Evolutionary conservation across 2,329 filamentous ascomycete genomes (phyloP).

Genomic region (Neopestalotiopsis clavispora): DNA sequence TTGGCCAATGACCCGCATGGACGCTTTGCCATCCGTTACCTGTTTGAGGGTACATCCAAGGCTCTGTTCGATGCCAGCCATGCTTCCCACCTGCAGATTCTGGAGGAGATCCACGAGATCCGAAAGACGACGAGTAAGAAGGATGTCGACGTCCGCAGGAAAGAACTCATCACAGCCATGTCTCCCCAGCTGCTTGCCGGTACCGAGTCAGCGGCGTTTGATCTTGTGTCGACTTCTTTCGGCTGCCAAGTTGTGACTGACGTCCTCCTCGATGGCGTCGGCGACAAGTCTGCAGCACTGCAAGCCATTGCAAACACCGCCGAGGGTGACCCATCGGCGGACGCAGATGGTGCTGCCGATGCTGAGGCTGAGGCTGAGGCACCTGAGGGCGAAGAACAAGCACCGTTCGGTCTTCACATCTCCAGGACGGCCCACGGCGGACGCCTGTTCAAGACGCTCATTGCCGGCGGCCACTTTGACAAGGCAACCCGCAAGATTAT

Average conservation of each 20-base stretch:
- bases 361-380: slow-evolving; percentile 32
- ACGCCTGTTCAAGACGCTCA: slow-evolving; percentile 88
- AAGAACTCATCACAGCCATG: slow-evolving; percentile 76
- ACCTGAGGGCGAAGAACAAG: slow-evolving; percentile 38
- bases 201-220: slow-evolving; percentile 69
- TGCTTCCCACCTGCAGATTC: slow-evolving; percentile 68
- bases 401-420: slow-evolving; percentile 55
- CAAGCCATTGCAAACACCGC: slow-evolving; percentile 70
- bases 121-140: slow-evolving; percentile 91
- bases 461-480: slow-evolving; percentile 88
- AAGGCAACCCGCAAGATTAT: slow-evolving; percentile 71
- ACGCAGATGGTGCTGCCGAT: slow-evolving; percentile 40
- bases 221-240: slow-evolving; percentile 76
- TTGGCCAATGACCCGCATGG: slow-evolving; percentile 70
- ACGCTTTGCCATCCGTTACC: slow-evolving; percentile 75
- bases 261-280: slow-evolving; percentile 75
- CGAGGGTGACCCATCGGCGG: slow-evolving; percentile 54
- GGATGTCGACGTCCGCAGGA: slow-evolving; percentile 74
- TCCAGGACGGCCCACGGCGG: slow-evolving; percentile 68
- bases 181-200: slow-evolving; percentile 77
- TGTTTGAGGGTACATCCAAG: slow-evolving; percentile 72
- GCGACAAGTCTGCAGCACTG: slow-evolving; percentile 78
- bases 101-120: slow-evolving; percentile 79
- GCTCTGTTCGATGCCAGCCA: slow-evolving; percentile 66
- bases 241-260: slow-evolving; percentile 88